Percentiles rank a stretch among this genome's conserved stretches.
Evolutionary conservation across 2,329 filamentous ascomycete species (phyloP).

Genomic region (Nothophoma quercina): DNA sequence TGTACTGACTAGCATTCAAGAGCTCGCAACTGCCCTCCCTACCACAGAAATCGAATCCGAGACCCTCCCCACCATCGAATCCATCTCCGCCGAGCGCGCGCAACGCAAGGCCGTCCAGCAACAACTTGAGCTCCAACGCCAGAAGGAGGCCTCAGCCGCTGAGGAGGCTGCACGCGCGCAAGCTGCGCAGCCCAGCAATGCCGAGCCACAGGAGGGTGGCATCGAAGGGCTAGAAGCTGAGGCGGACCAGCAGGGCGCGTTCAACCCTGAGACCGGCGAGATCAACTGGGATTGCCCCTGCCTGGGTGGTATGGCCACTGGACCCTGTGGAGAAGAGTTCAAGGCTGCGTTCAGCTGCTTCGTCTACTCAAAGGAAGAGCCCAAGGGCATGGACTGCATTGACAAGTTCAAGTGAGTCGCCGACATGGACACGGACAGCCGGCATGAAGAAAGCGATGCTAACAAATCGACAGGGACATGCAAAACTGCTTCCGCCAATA

Average conservation of each 20-base stretch:
- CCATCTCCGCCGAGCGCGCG: constrained; percentile 53
- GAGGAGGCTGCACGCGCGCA: constrained; percentile 13
- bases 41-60: constrained; percentile 53
- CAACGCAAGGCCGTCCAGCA: constrained; percentile 42
- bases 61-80: constrained; percentile 54
- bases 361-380: constrained; percentile 91
- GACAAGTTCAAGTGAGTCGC: constrained; percentile 91
- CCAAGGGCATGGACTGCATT: constrained; percentile 97
- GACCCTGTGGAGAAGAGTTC: constrained; percentile 95
- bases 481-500: constrained; percentile 95
- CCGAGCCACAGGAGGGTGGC: constrained; percentile 36
- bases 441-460: constrained; percentile 2
- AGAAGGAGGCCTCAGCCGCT: constrained; percentile 24
- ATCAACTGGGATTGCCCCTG: constrained; percentile 99
- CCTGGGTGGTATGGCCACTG: constrained; percentile 94
- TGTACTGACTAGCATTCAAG: constrained; percentile 12
- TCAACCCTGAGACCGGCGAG: constrained; percentile 98
- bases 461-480: constrained; percentile 73
- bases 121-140: constrained; percentile 38
- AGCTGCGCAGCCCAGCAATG: constrained; percentile 23
- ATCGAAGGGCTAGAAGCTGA: constrained; percentile 76
- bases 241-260: constrained; percentile 86
- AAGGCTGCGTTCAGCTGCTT: constrained; percentile 97
- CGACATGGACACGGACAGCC: neutral
- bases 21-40: constrained; percentile 42